These are phyloP conservation scores for Ophiostoma sp. DNA, from an alignment of 2,329 filamentous ascomycete genomes.

Conservation along the genomic window DNA sequence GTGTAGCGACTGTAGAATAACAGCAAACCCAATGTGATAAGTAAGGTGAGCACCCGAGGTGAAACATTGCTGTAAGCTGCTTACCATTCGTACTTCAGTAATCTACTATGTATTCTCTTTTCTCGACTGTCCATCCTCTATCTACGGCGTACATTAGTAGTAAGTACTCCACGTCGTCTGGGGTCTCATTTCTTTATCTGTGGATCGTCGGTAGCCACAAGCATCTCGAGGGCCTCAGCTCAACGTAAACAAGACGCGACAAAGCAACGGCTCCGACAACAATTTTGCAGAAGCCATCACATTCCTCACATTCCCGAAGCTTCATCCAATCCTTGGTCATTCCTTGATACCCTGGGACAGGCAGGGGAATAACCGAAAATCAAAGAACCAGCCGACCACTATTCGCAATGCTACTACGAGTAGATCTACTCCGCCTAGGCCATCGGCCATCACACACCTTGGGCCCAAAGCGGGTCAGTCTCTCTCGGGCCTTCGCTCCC, in stretches of 20 bases:
- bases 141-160: not conserved
- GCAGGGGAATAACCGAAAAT: not conserved
- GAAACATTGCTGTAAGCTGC: not conserved
- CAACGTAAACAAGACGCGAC: too few species aligned
- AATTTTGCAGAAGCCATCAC: not conserved
- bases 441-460: not conserved
- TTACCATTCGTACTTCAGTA: not conserved
- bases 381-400: not conserved
- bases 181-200: slow-evolving; percentile 3
- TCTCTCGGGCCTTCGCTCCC: not conserved
- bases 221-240: not conserved
- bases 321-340: not conserved
- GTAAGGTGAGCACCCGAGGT: not conserved
- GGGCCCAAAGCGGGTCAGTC: slow-evolving; percentile 6
- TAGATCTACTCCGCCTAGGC: slow-evolving; percentile 3
- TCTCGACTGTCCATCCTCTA: not conserved
- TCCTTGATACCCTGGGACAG: not conserved
- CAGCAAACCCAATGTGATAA: not conserved
- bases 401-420: too few species aligned
- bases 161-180: not conserved
- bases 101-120: not conserved
- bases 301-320: not conserved
- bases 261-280: not conserved
- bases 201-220: slow-evolving; percentile 7
- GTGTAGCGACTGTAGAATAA: not conserved